A percentile compares a stretch with the other conserved stretches of the same genome.
These are phyloP conservation scores for Penicillium verrucosum DNA, from an alignment of 2,329 filamentous ascomycete species.

Conservation along the genomic window DNA sequence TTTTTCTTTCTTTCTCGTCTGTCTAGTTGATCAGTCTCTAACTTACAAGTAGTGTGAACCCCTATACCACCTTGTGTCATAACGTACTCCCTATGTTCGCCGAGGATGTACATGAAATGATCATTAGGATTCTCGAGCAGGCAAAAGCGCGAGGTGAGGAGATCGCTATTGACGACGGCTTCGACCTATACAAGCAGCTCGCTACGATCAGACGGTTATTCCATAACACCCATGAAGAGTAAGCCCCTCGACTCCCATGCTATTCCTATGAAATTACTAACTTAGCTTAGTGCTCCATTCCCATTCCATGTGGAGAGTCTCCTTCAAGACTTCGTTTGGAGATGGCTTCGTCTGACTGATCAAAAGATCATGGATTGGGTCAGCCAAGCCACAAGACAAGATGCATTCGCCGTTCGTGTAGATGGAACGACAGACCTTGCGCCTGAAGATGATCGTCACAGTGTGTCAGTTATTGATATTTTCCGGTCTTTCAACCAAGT, in stretches of 20 bases:
- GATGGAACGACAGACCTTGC: constrained; percentile 61
- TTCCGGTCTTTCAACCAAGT: constrained; percentile 93
- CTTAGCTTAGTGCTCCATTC: constrained; percentile 57
- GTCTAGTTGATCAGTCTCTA: constrained; percentile 9
- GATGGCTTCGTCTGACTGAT: constrained; percentile 84
- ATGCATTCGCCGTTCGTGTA: constrained; percentile 74
- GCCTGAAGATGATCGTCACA: constrained; percentile 81
- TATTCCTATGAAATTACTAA: constrained; percentile 10
- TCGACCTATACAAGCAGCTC: constrained; percentile 86
- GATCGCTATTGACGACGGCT: constrained; percentile 85
- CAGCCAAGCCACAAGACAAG: constrained; percentile 85
- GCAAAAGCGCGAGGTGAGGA: constrained; percentile 68
- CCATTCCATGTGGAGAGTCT: constrained; percentile 83
- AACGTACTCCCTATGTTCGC: constrained; percentile 88
- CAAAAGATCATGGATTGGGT: constrained; percentile 77
- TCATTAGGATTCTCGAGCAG: constrained; percentile 73
- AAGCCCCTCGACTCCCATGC: constrained; percentile 17
- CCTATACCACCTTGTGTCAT: constrained; percentile 69
- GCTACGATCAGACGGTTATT: constrained; percentile 82
- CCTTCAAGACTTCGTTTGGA: constrained; percentile 90
- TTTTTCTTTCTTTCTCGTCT: constrained; percentile 49
- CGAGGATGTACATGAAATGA: constrained; percentile 79
- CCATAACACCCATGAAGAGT: constrained; percentile 65
- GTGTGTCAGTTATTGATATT: constrained; percentile 86
- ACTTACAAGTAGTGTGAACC: constrained; percentile 48